Conservation (phyloP, 2,329 filamentous ascomycete genomes). For the Conoideocrella luteorostrata region DNA sequence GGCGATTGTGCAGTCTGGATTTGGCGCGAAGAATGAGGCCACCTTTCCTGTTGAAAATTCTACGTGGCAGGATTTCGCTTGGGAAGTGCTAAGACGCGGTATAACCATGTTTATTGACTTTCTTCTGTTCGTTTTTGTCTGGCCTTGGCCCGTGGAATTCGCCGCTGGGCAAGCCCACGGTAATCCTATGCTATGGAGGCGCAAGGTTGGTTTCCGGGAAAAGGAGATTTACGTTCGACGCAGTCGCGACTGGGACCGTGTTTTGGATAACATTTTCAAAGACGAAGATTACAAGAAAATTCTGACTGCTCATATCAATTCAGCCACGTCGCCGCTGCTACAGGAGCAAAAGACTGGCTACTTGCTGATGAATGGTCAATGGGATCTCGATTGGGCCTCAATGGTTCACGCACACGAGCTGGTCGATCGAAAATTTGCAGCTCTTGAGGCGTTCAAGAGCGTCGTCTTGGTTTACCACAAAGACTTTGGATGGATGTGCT, state of each 20-base stretch:
- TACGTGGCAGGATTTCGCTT: conserved; percentile 49
- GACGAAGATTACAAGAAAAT: conserved; percentile 47
- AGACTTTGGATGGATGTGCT: conserved; percentile 58
- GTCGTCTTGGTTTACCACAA: conserved; percentile 64
- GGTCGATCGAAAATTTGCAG: conserved; percentile 54
- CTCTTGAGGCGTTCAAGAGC: conserved; percentile 62
- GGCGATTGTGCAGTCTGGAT: conserved; percentile 53
- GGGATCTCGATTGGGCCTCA: conserved; percentile 78
- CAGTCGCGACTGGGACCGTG: conserved; percentile 64
- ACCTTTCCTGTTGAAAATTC: conserved; percentile 55
- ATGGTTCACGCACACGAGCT: conserved; percentile 71
- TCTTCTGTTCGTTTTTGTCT: conserved; percentile 58
- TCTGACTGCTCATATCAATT: conserved; percentile 55
- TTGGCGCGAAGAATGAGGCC: conserved; percentile 61
- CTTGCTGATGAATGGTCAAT: conserved; percentile 74
- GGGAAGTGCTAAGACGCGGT: conserved; percentile 53
- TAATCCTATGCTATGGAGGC: conserved; percentile 68
- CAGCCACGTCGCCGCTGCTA: conserved; percentile 61
- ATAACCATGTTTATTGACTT: conserved; percentile 69
- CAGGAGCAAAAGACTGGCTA: conserved; percentile 79
- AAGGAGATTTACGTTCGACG: conserved; percentile 76
- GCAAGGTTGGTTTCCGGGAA: conserved; percentile 66
- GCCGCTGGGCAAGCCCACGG: conserved; percentile 50
- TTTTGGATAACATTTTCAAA: conserved; percentile 48
- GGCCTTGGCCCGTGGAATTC: conserved; percentile 70